Conservation (phyloP, 768 basidiomycete species). For the Cyathus striatus region DNA sequence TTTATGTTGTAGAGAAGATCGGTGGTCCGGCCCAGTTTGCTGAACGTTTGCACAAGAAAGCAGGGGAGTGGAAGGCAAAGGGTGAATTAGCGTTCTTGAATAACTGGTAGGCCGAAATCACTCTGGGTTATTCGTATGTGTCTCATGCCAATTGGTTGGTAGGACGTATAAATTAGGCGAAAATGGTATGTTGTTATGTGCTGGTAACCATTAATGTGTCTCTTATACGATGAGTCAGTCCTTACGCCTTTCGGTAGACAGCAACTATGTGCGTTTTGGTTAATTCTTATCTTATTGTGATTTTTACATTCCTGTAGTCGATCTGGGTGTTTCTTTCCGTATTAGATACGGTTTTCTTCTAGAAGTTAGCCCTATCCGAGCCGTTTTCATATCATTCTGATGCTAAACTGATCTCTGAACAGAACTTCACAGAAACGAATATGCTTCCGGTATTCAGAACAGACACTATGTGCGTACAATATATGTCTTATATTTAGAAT, state of each 20-base stretch:
- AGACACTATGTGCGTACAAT: no score
- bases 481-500: no score
- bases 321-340: slow-evolving; percentile 65
- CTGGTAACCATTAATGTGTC: no score
- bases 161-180: slow-evolving; percentile 91
- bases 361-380: slow-evolving; percentile 29
- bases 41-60: slow-evolving; percentile 45
- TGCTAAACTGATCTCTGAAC: slow-evolving; percentile 1
- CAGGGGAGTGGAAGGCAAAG: slow-evolving; percentile 57
- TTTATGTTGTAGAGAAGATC: slow-evolving; percentile 38
- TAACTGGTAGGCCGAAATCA: slow-evolving; percentile 52
- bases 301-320: no score
- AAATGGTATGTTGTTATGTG: slow-evolving; percentile 52
- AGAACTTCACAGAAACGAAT: slow-evolving; percentile 56
- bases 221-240: slow-evolving; percentile 41
- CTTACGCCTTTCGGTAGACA: slow-evolving; percentile 89
- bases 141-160: no score
- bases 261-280: slow-evolving; percentile 65
- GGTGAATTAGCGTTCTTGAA: slow-evolving; percentile 76
- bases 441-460: slow-evolving; percentile 77
- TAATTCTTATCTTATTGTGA: no score
- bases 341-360: slow-evolving; percentile 79
- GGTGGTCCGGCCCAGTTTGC: slow-evolving; percentile 61
- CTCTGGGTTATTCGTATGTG: no score
- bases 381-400: background rate